These are phyloP conservation scores for Massariosphaeria phaeospora DNA, from an alignment of 495 filamentous ascomycete genomes.

Conservation along the genomic window DNA sequence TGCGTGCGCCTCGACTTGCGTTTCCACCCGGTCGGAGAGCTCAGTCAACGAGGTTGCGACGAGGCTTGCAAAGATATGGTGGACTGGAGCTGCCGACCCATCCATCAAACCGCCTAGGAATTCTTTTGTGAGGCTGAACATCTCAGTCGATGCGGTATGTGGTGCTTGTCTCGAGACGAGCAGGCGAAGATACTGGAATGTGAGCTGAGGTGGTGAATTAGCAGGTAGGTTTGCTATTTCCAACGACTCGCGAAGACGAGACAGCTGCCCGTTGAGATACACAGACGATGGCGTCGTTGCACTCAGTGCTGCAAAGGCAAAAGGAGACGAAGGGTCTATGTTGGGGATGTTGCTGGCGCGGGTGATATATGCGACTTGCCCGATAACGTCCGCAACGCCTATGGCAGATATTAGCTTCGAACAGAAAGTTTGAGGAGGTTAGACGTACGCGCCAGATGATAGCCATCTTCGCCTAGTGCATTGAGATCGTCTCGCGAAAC, in stretches of 20 bases:
- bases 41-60: slow-evolving; percentile 26
- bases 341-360: slow-evolving; percentile 22
- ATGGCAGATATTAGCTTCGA: background rate
- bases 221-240: slow-evolving; percentile 17
- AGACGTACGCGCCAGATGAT: slow-evolving; percentile 26
- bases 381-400: slow-evolving; percentile 27
- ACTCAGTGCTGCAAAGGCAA: slow-evolving; percentile 15
- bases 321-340: slow-evolving; percentile 15
- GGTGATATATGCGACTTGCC: slow-evolving; percentile 19
- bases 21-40: slow-evolving; percentile 27
- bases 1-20: slow-evolving; percentile 26
- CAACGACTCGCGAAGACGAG: slow-evolving; percentile 19
- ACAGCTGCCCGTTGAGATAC: slow-evolving; percentile 26
- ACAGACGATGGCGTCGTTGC: slow-evolving; percentile 7
- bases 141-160: slow-evolving; percentile 10
- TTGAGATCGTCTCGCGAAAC: slow-evolving; percentile 21
- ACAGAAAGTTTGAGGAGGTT: no score
- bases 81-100: slow-evolving; percentile 15
- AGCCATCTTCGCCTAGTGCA: slow-evolving; percentile 22
- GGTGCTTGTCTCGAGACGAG: slow-evolving; percentile 18
- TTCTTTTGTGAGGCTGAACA: slow-evolving; percentile 16
- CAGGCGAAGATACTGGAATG: slow-evolving; percentile 25
- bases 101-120: slow-evolving; percentile 15
- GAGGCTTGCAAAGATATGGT: slow-evolving; percentile 29
- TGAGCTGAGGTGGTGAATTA: slow-evolving; percentile 23